phyloP scores from a whole-genome alignment of 257 asterid species.

The Nicotiana benthamiana region DNA sequence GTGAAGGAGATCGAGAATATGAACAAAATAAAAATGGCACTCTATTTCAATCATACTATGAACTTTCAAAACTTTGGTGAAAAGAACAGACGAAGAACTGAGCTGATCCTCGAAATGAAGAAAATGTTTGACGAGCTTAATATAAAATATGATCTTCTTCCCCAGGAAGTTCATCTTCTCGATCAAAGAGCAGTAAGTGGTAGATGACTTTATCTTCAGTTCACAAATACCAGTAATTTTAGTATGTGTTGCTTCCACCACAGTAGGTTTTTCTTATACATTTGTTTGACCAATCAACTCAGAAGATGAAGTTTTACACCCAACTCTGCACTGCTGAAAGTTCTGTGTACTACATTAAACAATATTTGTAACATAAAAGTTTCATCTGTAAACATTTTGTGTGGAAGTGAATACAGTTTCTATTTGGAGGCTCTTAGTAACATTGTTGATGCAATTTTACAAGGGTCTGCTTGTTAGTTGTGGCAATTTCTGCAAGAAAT shows the following conservation, averaged over 20 bases:
- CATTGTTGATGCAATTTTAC: too few relatives aligned
- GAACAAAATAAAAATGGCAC: conserved; percentile 78
- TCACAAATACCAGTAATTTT: not conserved
- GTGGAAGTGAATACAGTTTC: too few relatives aligned
- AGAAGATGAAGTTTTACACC: not conserved
- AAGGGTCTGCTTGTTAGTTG: too few relatives aligned
- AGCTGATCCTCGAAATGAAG: conserved; percentile 70
- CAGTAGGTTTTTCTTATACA: not conserved
- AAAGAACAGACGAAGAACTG: conserved; percentile 54
- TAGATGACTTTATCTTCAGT: conserved; percentile 19
- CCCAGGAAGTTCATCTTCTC: conserved; percentile 58
- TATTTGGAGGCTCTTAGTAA: too few relatives aligned
- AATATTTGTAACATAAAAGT: not conserved
- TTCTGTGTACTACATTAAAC: not conserved
- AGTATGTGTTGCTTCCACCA: not conserved
- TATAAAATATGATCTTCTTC: conserved; percentile 69
- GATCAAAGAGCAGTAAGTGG: conserved; percentile 26
- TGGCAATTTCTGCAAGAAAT: not conserved
- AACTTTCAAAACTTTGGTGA: conserved; percentile 67
- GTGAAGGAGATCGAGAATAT: conserved; percentile 85
- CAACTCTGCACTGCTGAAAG: not conserved
- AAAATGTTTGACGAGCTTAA: conserved; percentile 62
- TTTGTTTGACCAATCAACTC: not conserved
- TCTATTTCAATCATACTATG: conserved; percentile 67
- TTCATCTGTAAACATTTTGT: not conserved